Percentiles rank a stretch among this genome's conserved stretches.
Evolutionary conservation across 345 rosid genomes (phyloP).

Genomic region (Salix brachista): DNA sequence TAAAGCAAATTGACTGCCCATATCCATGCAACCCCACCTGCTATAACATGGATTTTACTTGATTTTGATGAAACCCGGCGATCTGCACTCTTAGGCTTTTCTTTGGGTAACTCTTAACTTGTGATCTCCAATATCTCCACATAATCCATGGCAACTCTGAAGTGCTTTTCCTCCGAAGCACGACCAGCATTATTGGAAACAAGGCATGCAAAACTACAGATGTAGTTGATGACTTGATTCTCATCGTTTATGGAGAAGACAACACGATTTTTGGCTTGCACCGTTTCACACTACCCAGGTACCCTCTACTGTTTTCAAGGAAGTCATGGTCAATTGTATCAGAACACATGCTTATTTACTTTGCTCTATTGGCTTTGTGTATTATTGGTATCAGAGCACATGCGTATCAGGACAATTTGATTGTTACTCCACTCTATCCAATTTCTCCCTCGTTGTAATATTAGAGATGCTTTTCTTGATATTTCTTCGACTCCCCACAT

Average conservation of each 20-base stretch:
- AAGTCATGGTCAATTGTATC: too few species aligned
- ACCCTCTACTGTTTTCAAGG: too few species aligned
- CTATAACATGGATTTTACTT: slow-evolving; percentile 52
- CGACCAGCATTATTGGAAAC: neutral
- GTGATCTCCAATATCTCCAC: neutral
- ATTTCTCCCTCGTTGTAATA: too few species aligned
- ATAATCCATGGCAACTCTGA: neutral
- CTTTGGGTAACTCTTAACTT: neutral
- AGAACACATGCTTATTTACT: too few species aligned
- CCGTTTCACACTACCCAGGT: neutral
- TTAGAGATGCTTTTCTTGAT: too few species aligned
- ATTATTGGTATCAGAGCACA: too few species aligned
- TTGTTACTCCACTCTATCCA: too few species aligned
- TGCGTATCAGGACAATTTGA: too few species aligned
- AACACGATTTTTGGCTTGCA: neutral
- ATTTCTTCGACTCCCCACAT: too few species aligned
- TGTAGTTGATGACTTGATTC: neutral
- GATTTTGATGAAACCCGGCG: slow-evolving; percentile 14
- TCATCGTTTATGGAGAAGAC: neutral
- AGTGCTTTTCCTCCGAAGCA: neutral
- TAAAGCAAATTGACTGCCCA: slow-evolving; percentile 74
- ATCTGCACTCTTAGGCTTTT: neutral
- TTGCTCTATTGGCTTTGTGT: too few species aligned
- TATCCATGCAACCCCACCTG: slow-evolving; percentile 92
- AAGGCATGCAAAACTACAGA: neutral